Evolutionary conservation across 2,329 filamentous ascomycete genomes (phyloP).

Genomic region (Xylaria sp.): DNA sequence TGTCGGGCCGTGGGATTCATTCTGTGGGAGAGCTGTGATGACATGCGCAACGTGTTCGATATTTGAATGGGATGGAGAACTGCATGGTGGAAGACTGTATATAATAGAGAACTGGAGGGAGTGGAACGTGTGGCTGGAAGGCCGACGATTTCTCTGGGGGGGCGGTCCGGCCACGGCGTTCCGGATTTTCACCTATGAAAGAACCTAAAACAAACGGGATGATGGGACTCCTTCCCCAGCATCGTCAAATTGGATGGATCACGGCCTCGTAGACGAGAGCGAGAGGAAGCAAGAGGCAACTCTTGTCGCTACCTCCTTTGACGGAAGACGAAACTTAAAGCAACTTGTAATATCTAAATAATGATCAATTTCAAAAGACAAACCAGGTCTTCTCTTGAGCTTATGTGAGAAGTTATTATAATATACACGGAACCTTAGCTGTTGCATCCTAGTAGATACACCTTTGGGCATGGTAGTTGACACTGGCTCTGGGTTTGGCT

Average conservation of each 20-base stretch:
- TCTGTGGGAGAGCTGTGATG: no score
- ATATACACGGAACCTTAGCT: no score
- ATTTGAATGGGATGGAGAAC: no score
- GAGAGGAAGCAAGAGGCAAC: constrained; percentile 14
- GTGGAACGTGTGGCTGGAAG: no score
- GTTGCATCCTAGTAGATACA: no score
- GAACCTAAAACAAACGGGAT: background rate
- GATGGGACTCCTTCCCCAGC: background rate
- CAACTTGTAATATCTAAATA: background rate
- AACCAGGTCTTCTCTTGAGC: background rate
- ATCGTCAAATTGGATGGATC: background rate
- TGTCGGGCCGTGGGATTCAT: no score
- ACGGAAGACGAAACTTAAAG: constrained; percentile 1
- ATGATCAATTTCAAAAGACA: background rate
- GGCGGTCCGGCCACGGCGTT: background rate
- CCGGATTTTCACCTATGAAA: background rate
- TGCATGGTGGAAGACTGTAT: no score
- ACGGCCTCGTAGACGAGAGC: constrained; percentile 5
- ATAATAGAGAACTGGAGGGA: background rate
- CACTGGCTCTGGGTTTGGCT: no score
- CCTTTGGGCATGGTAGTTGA: no score
- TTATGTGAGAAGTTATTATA: no score
- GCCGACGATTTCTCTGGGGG: background rate
- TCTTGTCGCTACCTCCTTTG: constrained; percentile 13
- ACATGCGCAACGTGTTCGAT: no score